Percentiles rank a stretch among this genome's conserved stretches.
These are phyloP conservation scores for Nematodospora anomalae DNA, from an alignment of 1,139 yeast species.

Conservation along the genomic window DNA sequence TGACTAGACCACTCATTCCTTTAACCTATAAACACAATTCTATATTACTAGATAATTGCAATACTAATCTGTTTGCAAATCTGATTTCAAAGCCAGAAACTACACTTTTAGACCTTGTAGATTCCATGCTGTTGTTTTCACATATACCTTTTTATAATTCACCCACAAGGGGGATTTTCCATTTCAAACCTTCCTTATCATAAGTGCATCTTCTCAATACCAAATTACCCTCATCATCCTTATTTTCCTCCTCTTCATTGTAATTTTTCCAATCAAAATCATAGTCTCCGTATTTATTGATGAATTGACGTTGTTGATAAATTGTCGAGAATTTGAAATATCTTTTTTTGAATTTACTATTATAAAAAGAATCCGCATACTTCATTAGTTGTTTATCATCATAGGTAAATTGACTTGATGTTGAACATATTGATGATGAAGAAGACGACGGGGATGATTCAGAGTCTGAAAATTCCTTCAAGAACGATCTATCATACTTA, in stretches of 20 bases:
- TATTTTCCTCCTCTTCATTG: conserved; percentile 17
- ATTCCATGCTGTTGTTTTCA: too few species aligned
- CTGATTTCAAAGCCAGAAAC: too few species aligned
- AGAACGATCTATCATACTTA: conserved; percentile 24
- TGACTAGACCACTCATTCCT: too few species aligned
- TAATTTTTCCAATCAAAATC: conserved; percentile 32
- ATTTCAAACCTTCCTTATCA: conserved; percentile 46
- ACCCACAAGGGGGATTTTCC: conserved; percentile 53
- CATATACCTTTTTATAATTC: conserved; percentile 26
- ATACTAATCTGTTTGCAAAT: too few species aligned
- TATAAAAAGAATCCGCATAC: conserved; percentile 38
- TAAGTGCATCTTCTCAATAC: conserved; percentile 27
- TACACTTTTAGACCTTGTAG: too few species aligned
- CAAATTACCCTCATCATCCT: conserved; percentile 7
- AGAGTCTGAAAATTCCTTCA: conserved; percentile 10
- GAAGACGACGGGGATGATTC: conserved; percentile 4
- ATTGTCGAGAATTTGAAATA: conserved; percentile 49
- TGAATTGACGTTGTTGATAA: conserved; percentile 48
- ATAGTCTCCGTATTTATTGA: conserved; percentile 46
- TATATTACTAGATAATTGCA: too few species aligned
- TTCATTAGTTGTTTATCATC: conserved; percentile 20
- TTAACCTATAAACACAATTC: too few species aligned
- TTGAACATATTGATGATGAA: conserved; percentile 3
- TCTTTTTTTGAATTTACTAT: conserved; percentile 35
- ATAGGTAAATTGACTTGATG: conserved; percentile 9